A percentile compares a stretch with the other conserved stretches of the same genome.
These are phyloP conservation scores for Cucurbita ficifolia DNA, from an alignment of 306 rosid genomes.

Conservation along the genomic window DNA sequence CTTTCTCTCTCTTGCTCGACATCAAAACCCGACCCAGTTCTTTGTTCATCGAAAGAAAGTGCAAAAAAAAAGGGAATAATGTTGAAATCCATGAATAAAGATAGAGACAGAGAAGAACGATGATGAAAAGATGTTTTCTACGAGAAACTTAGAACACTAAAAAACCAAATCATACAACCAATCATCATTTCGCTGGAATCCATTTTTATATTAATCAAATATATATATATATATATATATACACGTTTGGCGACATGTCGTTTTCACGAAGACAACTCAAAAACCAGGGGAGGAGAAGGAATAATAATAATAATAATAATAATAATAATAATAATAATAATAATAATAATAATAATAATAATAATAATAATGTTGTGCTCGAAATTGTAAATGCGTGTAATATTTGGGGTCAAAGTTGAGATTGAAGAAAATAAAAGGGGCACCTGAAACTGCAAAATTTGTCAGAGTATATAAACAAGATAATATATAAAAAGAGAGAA, in stretches of 20 bases:
- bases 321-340: neutral
- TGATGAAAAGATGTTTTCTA: neutral
- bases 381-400: neutral
- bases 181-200: neutral
- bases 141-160: neutral
- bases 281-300: slow-evolving; percentile 21
- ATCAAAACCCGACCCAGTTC: neutral
- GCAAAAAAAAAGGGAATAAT: no score
- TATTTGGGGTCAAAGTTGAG: neutral
- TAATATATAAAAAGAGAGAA: neutral
- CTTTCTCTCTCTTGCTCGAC: no score
- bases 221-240: neutral
- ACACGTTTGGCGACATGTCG: slow-evolving; percentile 70
- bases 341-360: neutral
- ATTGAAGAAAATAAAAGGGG: neutral
- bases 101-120: neutral
- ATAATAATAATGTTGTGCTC: neutral
- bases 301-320: no score
- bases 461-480: neutral
- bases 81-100: neutral
- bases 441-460: slow-evolving; percentile 1
- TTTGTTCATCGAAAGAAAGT: neutral
- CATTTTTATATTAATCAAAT: neutral
- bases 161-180: neutral
- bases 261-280: slow-evolving; percentile 38